These are phyloP conservation scores for Pythium sukuiense DNA, from an alignment of 352 stramenopile genomes.

Conservation along the genomic window DNA sequence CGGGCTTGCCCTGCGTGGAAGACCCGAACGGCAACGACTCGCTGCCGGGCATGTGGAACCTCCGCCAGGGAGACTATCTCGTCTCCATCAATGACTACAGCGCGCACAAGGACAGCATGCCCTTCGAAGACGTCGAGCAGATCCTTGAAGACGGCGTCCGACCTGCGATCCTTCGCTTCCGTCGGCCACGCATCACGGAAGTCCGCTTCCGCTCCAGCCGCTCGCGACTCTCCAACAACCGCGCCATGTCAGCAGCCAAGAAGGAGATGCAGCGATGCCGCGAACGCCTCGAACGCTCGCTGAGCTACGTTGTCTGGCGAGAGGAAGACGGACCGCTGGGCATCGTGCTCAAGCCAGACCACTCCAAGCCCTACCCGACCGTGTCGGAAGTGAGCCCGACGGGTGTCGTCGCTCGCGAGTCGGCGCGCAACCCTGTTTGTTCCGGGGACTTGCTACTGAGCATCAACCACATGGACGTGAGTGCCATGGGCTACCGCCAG, in stretches of 20 bases:
- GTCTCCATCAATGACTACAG: constrained; percentile 60
- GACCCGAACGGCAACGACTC: constrained; percentile 55
- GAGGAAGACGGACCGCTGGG: constrained; percentile 64
- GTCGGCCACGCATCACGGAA: constrained; percentile 47
- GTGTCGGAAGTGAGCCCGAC: constrained; percentile 40
- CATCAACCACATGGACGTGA: constrained; percentile 74
- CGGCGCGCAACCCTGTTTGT: constrained; percentile 31
- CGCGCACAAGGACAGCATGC: constrained; percentile 36
- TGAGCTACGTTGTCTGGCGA: constrained; percentile 69
- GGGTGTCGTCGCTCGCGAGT: constrained; percentile 32
- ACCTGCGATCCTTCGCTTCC: constrained; percentile 61
- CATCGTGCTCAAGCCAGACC: constrained; percentile 52
- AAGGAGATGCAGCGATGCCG: constrained; percentile 42
- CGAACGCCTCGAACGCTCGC: constrained; percentile 50
- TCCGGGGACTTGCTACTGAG: constrained; percentile 60
- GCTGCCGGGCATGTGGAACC: constrained; percentile 67
- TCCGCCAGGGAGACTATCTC: constrained; percentile 58
- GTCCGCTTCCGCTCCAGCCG: constrained; percentile 32
- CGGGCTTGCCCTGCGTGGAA: constrained; percentile 54
- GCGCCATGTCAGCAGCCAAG: constrained; percentile 9
- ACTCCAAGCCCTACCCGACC: constrained; percentile 52
- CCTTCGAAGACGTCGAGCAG: constrained; percentile 49
- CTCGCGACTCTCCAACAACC: constrained; percentile 15
- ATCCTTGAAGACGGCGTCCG: constrained; percentile 64
- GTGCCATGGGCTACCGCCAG: constrained; percentile 52